phyloP scores from a whole-genome alignment of 352 stramenopile genomes.

The Globisporangium heterothallicum region DNA sequence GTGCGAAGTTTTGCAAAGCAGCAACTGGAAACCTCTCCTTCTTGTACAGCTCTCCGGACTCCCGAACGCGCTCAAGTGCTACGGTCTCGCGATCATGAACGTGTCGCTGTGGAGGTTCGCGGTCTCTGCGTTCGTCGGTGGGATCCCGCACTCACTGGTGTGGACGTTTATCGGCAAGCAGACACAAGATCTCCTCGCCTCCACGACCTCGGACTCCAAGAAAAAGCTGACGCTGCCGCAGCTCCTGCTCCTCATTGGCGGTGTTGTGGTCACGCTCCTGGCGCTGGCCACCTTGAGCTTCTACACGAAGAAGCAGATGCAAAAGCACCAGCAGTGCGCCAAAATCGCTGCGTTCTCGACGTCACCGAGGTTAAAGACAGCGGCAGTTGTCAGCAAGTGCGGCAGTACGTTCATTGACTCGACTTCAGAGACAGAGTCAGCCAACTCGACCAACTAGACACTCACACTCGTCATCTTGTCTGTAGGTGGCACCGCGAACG shows the following conservation, averaged over 20 bases:
- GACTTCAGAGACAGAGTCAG: background rate
- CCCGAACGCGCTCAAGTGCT: conserved; percentile 16
- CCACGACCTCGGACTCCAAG: background rate
- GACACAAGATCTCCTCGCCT: conserved; percentile 3
- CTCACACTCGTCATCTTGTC: background rate
- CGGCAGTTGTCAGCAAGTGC: background rate
- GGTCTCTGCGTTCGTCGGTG: conserved; percentile 8
- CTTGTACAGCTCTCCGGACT: conserved; percentile 14
- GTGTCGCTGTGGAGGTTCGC: conserved; percentile 9
- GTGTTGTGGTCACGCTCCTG: conserved; percentile 6
- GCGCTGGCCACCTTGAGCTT: conserved; percentile 7
- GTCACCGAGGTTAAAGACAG: background rate
- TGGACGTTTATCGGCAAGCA: conserved; percentile 12
- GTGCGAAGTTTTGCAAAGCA: conserved; percentile 11
- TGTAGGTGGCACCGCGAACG: background rate
- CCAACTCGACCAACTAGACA: background rate
- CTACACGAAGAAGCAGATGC: conserved; percentile 9
- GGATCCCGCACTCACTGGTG: conserved; percentile 11
- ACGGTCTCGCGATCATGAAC: conserved; percentile 11
- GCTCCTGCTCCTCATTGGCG: conserved; percentile 6
- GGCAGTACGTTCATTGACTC: background rate
- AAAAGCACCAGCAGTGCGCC: conserved; percentile 3
- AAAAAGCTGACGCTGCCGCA: conserved; percentile 2
- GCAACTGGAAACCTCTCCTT: conserved; percentile 15
- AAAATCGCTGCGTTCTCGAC: background rate